These are phyloP conservation scores for Ramalina peruviana DNA, from an alignment of 495 filamentous ascomycete species.

Conservation along the genomic window DNA sequence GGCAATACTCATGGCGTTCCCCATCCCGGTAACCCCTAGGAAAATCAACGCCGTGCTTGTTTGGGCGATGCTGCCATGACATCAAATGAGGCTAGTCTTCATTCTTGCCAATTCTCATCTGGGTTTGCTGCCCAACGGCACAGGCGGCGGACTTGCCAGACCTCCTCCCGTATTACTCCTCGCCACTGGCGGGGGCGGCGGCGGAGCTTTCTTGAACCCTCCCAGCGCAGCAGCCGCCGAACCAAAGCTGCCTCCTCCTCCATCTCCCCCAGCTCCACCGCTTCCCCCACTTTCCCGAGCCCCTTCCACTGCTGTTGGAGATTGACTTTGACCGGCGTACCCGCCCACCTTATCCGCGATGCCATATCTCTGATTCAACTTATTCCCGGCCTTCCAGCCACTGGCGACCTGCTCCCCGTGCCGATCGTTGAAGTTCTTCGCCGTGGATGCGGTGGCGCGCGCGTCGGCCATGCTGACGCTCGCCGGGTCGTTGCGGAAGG, in stretches of 20 bases:
- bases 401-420: slow-evolving; percentile 59
- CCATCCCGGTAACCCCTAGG: too few relatives aligned
- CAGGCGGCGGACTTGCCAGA: slow-evolving; percentile 4
- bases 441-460: slow-evolving; percentile 39
- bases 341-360: slow-evolving; percentile 7
- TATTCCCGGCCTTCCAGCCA: slow-evolving; percentile 46
- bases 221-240: not conserved
- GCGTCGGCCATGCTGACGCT: slow-evolving; percentile 44
- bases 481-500: slow-evolving; percentile 41
- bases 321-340: not conserved
- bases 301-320: not conserved
- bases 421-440: slow-evolving; percentile 57
- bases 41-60: too few relatives aligned
- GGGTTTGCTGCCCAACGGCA: slow-evolving; percentile 11
- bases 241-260: not conserved
- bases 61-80: too few relatives aligned
- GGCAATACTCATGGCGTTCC: too few relatives aligned
- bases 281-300: not conserved
- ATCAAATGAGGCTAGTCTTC: not conserved
- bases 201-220: not conserved
- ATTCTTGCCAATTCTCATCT: not conserved
- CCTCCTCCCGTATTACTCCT: not conserved
- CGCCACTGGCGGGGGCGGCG: slow-evolving; percentile 8
- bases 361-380: slow-evolving; percentile 38
- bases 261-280: not conserved